Evolutionary conservation across 2,329 filamentous ascomycete genomes (phyloP).

Genomic region (Macroventuria anomochaeta): DNA sequence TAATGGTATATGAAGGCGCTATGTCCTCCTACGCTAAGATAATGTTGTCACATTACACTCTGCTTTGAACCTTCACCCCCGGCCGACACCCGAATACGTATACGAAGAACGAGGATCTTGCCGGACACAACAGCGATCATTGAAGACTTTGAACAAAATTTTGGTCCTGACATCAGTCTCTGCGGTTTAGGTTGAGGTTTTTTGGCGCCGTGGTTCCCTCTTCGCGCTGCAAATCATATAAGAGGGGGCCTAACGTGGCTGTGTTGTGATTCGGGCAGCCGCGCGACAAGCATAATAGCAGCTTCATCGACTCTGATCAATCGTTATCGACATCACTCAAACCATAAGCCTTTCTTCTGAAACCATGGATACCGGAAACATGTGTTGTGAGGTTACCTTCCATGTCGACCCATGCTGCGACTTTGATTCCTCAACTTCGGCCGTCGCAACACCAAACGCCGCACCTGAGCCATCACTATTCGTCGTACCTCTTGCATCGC

Average conservation of each 20-base stretch:
- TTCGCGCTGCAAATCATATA: constrained; percentile 4
- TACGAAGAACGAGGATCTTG: constrained; percentile 6
- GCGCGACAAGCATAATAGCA: background rate
- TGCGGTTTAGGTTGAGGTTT: background rate
- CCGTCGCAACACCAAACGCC: constrained; percentile 7
- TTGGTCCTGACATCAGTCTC: background rate
- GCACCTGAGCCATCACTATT: constrained; percentile 2
- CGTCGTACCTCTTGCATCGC: background rate
- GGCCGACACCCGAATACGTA: background rate
- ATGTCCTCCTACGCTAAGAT: background rate
- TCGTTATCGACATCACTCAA: no score
- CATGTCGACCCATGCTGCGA: constrained; percentile 9
- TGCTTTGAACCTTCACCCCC: background rate
- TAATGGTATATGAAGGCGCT: background rate
- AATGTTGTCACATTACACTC: background rate
- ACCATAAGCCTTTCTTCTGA: background rate
- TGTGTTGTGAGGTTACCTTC: constrained; percentile 6
- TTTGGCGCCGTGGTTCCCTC: background rate
- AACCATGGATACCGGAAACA: constrained; percentile 9
- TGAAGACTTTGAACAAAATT: background rate
- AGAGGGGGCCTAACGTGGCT: constrained; percentile 16
- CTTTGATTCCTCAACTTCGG: constrained; percentile 5
- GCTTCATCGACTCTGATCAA: background rate
- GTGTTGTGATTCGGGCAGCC: constrained; percentile 4
- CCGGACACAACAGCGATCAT: background rate